Conservation (phyloP, 2,329 filamentous ascomycete species). For the Davidsoniella virescens region DNA sequence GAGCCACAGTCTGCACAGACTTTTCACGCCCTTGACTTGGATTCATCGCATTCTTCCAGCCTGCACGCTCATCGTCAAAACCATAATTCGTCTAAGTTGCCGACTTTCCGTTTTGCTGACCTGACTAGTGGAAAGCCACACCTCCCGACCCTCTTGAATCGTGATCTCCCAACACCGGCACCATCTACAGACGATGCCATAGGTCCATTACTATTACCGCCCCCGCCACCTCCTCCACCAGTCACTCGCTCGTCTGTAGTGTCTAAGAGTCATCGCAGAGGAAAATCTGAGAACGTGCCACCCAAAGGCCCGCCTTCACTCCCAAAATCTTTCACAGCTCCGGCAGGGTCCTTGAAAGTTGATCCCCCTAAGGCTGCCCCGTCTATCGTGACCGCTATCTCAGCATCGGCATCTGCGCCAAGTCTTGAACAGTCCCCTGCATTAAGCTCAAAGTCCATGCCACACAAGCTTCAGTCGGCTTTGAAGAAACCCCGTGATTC, state of each 20-base stretch:
- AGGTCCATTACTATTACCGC: too few species aligned
- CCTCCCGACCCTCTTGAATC: slow-evolving; percentile 17
- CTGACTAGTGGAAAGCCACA: slow-evolving; percentile 20
- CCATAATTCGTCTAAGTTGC: slow-evolving; percentile 39
- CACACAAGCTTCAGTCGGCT: slow-evolving; percentile 9
- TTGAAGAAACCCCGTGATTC: slow-evolving; percentile 8
- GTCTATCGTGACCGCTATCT: slow-evolving; percentile 3
- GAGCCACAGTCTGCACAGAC: slow-evolving; percentile 10
- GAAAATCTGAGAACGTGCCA: slow-evolving; percentile 11
- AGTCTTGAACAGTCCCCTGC: slow-evolving; percentile 15
- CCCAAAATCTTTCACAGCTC: slow-evolving; percentile 4
- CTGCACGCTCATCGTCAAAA: slow-evolving; percentile 33
- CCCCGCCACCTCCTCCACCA: neutral
- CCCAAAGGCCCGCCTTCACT: slow-evolving; percentile 2
- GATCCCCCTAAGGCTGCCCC: slow-evolving; percentile 3
- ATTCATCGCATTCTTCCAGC: slow-evolving; percentile 8
- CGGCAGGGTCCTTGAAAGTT: neutral
- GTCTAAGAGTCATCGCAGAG: slow-evolving; percentile 15
- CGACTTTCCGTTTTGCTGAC: slow-evolving; percentile 38
- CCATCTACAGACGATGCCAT: too few species aligned
- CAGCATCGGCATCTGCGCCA: slow-evolving; percentile 8
- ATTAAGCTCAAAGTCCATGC: slow-evolving; percentile 13
- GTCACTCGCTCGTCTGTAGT: slow-evolving; percentile 19
- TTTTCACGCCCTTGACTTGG: slow-evolving; percentile 10
- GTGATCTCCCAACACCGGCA: slow-evolving; percentile 8